Evolutionary conservation across 192 early-diverging fungal genomes (phyloP).

Genomic region (Dissophora ornata): DNA sequence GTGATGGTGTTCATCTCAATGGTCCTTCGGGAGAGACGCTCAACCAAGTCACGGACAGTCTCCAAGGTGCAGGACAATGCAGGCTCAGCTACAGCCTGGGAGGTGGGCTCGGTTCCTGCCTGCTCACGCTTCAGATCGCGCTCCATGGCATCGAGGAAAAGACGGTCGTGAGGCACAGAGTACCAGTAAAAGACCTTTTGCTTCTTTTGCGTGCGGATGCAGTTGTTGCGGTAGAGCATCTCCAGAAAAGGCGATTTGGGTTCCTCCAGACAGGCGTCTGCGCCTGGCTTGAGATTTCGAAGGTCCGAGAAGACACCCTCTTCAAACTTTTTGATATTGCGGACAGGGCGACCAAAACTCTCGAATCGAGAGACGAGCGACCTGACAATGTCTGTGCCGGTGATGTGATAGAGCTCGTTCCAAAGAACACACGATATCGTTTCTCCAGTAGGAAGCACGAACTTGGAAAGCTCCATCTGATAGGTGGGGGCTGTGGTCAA

Average conservation of each 20-base stretch:
- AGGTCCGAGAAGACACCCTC: slow-evolving; percentile 98
- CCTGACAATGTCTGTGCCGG: slow-evolving; percentile 96
- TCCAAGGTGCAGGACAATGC: slow-evolving; percentile 73
- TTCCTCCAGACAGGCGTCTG: slow-evolving; percentile 93
- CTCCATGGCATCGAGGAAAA: slow-evolving; percentile 97
- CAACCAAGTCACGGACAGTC: slow-evolving; percentile 66
- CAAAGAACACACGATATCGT: slow-evolving; percentile 91
- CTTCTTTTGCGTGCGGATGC: slow-evolving; percentile 98
- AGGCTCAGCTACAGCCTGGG: slow-evolving; percentile 74
- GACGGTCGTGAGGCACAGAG: slow-evolving; percentile 92
- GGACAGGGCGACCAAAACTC: slow-evolving; percentile 87
- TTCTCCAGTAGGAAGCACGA: slow-evolving; percentile 85
- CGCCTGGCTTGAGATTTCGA: slow-evolving; percentile 93
- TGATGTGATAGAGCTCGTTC: slow-evolving; percentile 94
- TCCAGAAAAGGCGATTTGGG: slow-evolving; percentile 94
- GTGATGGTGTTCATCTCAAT: slow-evolving; percentile 48
- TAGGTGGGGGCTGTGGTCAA: slow-evolving; percentile 50
- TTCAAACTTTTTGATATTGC: slow-evolving; percentile 96
- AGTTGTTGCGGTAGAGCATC: slow-evolving; percentile 94
- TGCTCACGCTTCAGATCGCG: slow-evolving; percentile 96
- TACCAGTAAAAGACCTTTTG: slow-evolving; percentile 99
- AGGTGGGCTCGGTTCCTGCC: slow-evolving; percentile 86
- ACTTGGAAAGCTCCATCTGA: slow-evolving; percentile 50
- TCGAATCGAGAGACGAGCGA: slow-evolving; percentile 92
- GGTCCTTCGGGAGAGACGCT: slow-evolving; percentile 61